Evolutionary conservation across 371 early-diverging fungal species (phyloP), one percentile per base, ranked within the genome.

Genomic region (Circinella umbellata): DNA sequence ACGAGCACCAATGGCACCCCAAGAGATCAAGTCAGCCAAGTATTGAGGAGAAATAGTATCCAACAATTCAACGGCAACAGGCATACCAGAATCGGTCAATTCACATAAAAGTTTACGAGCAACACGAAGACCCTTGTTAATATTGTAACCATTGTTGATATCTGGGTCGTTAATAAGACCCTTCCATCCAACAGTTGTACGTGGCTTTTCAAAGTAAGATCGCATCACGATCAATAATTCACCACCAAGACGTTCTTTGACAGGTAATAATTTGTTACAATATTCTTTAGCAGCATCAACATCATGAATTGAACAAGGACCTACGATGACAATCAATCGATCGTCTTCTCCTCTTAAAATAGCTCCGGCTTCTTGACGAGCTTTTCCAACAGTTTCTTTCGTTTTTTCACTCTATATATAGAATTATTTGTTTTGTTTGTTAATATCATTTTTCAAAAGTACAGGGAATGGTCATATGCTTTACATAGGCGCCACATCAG

Each of bases 21-120:
- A 98, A 47, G 93, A 88, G 73, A 96, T 91, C 48, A 96, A 82
- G 74, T 97, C 97, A 61, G 92, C 95, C 55, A 97, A 80, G 77
- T 92, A 97, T 81, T 98, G 97, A 57, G 98, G 97, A 47, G 95
- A 93, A 63, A 98, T 93, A 1, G 97, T 97, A 71, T 98, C 98
- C 36, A 98, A 80, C 71, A 96, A 90, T 76, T 98, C 98, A 69
- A 89, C 89, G 48, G 92, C 98, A 3, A 90, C 90, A 5, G 98
- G 96, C 69, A 98, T 80, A 39, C 96, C 97, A 69, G 88, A 75
- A 64, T 92, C 88, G 53, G 92, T 96, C 76, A 90, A 61, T 34
- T 90, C 84, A 63, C 86, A 87, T 35, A 97, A 80, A 35, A 97
- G 82, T 20, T 90, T 83, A 55, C 98, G 91, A 17, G 94, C 96